These are phyloP conservation scores for Haplosporangium sp. DNA, from an alignment of 371 early-diverging fungal genomes.

Conservation along the genomic window DNA sequence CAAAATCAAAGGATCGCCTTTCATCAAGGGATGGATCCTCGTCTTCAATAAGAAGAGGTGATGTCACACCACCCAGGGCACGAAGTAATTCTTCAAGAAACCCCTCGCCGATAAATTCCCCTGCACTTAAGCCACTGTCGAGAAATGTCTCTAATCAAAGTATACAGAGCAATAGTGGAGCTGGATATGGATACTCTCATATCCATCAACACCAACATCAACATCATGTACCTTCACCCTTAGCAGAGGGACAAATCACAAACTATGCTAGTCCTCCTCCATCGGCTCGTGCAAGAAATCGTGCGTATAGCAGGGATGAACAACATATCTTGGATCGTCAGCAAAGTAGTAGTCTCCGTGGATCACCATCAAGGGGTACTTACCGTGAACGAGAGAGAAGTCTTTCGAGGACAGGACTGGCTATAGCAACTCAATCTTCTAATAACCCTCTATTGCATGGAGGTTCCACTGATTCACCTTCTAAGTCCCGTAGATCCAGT, in stretches of 20 bases:
- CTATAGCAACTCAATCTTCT: not conserved
- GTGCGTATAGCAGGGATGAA: conserved; percentile 45
- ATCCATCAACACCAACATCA: not conserved
- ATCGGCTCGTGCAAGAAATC: conserved; percentile 34
- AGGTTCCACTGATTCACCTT: not conserved
- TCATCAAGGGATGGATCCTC: conserved; percentile 21
- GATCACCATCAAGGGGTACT: not conserved
- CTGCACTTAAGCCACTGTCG: conserved; percentile 18
- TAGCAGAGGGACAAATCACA: conserved; percentile 21
- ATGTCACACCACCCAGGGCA: conserved; percentile 27
- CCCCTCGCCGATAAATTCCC: conserved; percentile 28
- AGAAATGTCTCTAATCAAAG: conserved; percentile 16
- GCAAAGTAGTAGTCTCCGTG: conserved; percentile 2
- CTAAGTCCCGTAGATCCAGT: not conserved
- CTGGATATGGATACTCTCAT: conserved; percentile 1
- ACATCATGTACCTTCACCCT: conserved; percentile 32
- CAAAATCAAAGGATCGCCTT: conserved; percentile 34
- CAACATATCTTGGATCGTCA: conserved; percentile 13
- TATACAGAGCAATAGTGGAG: not conserved
- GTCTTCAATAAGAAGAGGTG: conserved; percentile 20
- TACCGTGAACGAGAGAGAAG: conserved; percentile 25
- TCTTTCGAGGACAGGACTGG: conserved; percentile 17
- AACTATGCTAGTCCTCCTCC: conserved; percentile 17
- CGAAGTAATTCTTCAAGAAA: conserved; percentile 40
- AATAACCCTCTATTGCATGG: not conserved